These are phyloP conservation scores for Phytophthora ohioensis DNA, from an alignment of 352 stramenopile genomes.

Conservation along the genomic window DNA sequence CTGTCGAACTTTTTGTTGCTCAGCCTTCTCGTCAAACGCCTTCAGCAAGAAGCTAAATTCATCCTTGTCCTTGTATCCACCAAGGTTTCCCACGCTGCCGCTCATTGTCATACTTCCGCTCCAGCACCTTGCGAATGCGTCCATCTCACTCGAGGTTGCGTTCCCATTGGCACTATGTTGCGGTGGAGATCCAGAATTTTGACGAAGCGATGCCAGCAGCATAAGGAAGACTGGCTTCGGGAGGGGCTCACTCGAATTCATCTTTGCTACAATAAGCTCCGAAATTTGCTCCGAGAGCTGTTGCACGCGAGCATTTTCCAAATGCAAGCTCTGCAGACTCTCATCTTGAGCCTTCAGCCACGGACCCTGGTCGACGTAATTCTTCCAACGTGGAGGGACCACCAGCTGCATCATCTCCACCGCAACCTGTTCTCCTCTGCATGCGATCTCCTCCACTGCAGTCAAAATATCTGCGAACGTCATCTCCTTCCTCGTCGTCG, in stretches of 20 bases:
- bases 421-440: conserved; percentile 60
- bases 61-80: conserved; percentile 52
- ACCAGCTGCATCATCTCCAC: conserved; percentile 59
- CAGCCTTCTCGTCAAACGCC: conserved; percentile 67
- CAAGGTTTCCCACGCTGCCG: conserved; percentile 37
- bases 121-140: conserved; percentile 42
- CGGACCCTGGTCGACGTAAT: conserved; percentile 44
- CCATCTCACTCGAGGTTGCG: conserved; percentile 35
- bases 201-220: conserved; percentile 60
- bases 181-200: conserved; percentile 44
- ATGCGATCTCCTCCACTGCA: conserved; percentile 62
- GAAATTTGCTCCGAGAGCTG: conserved; percentile 52
- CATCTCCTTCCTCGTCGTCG: conserved; percentile 55
- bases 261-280: conserved; percentile 57
- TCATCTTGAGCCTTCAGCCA: conserved; percentile 58
- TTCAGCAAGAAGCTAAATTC: conserved; percentile 77
- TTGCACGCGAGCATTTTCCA: conserved; percentile 52
- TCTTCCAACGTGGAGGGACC: conserved; percentile 55
- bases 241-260: conserved; percentile 63
- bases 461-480: conserved; percentile 70
- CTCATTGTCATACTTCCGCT: conserved; percentile 55
- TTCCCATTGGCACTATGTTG: conserved; percentile 31
- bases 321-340: conserved; percentile 49
- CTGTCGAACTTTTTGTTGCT: conserved; percentile 62
- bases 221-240: conserved; percentile 53